Conservation (phyloP, 495 filamentous ascomycete genomes). For the Rusavskia elegans region DNA sequence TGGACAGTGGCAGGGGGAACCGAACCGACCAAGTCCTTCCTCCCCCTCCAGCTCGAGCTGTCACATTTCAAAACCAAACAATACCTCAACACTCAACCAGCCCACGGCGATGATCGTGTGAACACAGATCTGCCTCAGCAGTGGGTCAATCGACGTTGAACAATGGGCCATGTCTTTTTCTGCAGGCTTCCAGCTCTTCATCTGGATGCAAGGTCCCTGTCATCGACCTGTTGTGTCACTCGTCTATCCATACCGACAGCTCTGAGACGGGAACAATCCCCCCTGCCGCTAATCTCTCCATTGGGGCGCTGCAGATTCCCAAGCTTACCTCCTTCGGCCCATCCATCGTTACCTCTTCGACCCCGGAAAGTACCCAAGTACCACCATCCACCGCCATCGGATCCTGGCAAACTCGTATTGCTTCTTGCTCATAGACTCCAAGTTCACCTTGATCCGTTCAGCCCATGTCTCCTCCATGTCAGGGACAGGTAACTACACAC, state of each 20-base stretch:
- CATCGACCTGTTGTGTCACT: neutral
- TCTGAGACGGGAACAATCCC: neutral
- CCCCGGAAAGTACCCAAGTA: neutral
- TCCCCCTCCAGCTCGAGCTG: neutral
- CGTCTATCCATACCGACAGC: neutral
- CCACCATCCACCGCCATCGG: too few species aligned
- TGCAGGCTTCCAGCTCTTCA: neutral
- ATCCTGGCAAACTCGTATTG: too few species aligned
- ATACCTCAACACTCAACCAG: too few species aligned
- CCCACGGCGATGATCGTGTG: neutral
- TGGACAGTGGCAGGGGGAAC: too few species aligned
- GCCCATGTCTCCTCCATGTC: neutral
- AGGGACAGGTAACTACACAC: neutral
- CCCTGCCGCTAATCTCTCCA: neutral
- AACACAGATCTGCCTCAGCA: neutral
- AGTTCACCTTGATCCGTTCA: too few species aligned
- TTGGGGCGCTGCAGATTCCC: neutral
- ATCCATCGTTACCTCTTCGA: neutral
- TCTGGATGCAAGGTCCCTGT: neutral
- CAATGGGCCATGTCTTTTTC: neutral
- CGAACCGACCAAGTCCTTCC: neutral
- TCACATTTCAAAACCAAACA: neutral
- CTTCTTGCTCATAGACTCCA: too few species aligned
- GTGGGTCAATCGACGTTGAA: neutral
- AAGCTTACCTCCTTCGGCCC: neutral